A percentile compares a stretch with the other conserved stretches of the same genome.
phyloP scores from a whole-genome alignment of 176 grass and related monocot genomes.

The Ensete glaucum region DNA sequence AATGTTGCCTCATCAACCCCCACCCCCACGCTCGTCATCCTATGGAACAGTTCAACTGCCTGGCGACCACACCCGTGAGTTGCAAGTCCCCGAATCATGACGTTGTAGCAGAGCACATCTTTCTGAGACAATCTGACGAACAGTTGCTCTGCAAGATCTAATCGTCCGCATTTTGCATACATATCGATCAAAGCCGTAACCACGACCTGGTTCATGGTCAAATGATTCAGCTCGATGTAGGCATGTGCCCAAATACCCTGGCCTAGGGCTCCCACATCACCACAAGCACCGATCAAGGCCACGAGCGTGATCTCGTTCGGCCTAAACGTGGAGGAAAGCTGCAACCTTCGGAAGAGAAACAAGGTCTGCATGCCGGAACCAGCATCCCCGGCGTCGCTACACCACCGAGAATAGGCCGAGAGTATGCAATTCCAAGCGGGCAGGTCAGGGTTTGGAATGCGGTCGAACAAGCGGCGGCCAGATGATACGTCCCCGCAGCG shows the following conservation, averaged over 20 bases:
- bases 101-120: constrained; percentile 38
- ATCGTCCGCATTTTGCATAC: constrained; percentile 29
- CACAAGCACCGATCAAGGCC: constrained; percentile 21
- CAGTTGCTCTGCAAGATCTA: constrained; percentile 37
- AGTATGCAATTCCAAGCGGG: constrained; percentile 40
- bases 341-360: constrained; percentile 12
- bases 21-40: constrained; percentile 14
- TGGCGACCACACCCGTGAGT: constrained; percentile 25
- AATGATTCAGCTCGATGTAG: constrained; percentile 7
- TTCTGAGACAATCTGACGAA: constrained; percentile 2
- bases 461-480: constrained; percentile 26
- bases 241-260: constrained; percentile 33
- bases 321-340: not conserved
- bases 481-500: constrained; percentile 20
- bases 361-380: constrained; percentile 15
- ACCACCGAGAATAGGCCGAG: constrained; percentile 14
- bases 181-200: constrained; percentile 32
- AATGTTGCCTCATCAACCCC: constrained; percentile 26
- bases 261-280: constrained; percentile 31
- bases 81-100: constrained; percentile 35
- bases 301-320: constrained; percentile 47
- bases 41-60: constrained; percentile 27
- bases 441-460: constrained; percentile 18
- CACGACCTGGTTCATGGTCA: constrained; percentile 18
- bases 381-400: not conserved